phyloP scores from a whole-genome alignment of 2,329 filamentous ascomycete genomes.

The Malbranchea zuffiana region DNA sequence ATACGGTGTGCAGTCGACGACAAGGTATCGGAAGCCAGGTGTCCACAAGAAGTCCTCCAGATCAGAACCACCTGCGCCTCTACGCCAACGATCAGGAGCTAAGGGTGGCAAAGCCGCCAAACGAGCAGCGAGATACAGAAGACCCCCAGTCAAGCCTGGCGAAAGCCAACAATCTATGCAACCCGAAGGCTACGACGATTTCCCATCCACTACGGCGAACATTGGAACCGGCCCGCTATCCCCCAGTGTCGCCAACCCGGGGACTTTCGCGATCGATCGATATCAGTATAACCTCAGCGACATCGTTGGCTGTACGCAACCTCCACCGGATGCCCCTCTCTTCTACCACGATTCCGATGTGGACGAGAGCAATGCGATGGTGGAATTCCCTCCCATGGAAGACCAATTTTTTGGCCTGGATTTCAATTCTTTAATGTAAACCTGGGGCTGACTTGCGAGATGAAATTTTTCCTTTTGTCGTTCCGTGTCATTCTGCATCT shows the following conservation, averaged over 20 bases:
- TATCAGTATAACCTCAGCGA: conserved; percentile 18
- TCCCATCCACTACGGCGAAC: conserved; percentile 7
- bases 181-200: conserved; percentile 3
- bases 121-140: conserved; percentile 24
- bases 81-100: conserved; percentile 33
- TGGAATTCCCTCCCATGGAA: conserved; percentile 8
- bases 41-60: conserved; percentile 30
- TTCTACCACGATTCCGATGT: conserved; percentile 22
- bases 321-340: conserved; percentile 18
- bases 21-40: conserved; percentile 54
- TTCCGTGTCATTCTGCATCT: conserved; percentile 4
- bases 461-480: conserved; percentile 9
- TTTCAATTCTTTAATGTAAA: conserved; percentile 12
- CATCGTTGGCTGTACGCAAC: conserved; percentile 23
- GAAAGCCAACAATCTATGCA: conserved; percentile 6
- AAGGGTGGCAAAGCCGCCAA: conserved; percentile 33
- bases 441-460: conserved; percentile 8
- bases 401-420: conserved; percentile 10
- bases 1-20: conserved; percentile 74
- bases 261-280: conserved; percentile 14
- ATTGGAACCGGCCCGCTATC: conserved; percentile 2
- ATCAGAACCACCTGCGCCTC: conserved; percentile 29
- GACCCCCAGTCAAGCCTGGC: conserved; percentile 10
- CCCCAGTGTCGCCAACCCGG: no score
- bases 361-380: conserved; percentile 11